phyloP scores from a whole-genome alignment of 2,329 filamentous ascomycete genomes.

The Ascochyta clinopodiicola region DNA sequence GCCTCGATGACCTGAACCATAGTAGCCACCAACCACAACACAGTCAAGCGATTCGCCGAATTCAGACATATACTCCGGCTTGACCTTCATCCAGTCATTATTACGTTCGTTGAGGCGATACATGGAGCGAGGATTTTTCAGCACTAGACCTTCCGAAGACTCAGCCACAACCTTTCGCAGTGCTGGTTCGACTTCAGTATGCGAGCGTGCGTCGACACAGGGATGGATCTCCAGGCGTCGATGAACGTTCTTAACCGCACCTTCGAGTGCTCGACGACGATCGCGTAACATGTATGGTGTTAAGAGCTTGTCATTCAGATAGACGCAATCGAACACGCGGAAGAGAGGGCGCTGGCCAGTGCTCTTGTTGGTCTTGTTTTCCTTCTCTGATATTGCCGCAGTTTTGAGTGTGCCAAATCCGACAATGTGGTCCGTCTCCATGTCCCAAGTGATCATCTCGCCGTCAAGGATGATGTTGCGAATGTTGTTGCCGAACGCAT shows the following conservation, averaged over 20 bases:
- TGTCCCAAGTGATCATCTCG: slow-evolving; percentile 99
- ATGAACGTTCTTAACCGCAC: slow-evolving; percentile 71
- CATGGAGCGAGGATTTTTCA: slow-evolving; percentile 89
- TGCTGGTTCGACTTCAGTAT: slow-evolving; percentile 77
- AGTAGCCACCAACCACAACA: slow-evolving; percentile 89
- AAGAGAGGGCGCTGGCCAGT: slow-evolving; percentile 77
- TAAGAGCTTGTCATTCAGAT: slow-evolving; percentile 80
- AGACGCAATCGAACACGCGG: slow-evolving; percentile 88
- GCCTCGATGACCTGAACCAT: slow-evolving; percentile 83
- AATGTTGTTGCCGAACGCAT: slow-evolving; percentile 79
- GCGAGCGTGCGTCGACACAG: slow-evolving; percentile 69
- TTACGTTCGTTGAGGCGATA: slow-evolving; percentile 90
- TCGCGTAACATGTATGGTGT: slow-evolving; percentile 85
- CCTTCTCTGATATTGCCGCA: slow-evolving; percentile 80
- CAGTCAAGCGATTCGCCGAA: slow-evolving; percentile 94
- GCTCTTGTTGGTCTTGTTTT: slow-evolving; percentile 65
- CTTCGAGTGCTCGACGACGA: slow-evolving; percentile 75
- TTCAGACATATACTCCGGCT: slow-evolving; percentile 97
- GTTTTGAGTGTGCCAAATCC: slow-evolving; percentile 94
- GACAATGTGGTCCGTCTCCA: slow-evolving; percentile 80
- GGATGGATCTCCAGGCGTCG: slow-evolving; percentile 84
- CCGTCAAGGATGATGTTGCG: slow-evolving; percentile 91
- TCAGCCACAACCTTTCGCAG: slow-evolving; percentile 85
- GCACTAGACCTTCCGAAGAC: slow-evolving; percentile 85
- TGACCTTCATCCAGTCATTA: slow-evolving; percentile 98